Percentiles rank a stretch among this genome's conserved stretches.
These are phyloP conservation scores for Fonsecaea monophora DNA, from an alignment of 2,329 filamentous ascomycete genomes.

Conservation along the genomic window DNA sequence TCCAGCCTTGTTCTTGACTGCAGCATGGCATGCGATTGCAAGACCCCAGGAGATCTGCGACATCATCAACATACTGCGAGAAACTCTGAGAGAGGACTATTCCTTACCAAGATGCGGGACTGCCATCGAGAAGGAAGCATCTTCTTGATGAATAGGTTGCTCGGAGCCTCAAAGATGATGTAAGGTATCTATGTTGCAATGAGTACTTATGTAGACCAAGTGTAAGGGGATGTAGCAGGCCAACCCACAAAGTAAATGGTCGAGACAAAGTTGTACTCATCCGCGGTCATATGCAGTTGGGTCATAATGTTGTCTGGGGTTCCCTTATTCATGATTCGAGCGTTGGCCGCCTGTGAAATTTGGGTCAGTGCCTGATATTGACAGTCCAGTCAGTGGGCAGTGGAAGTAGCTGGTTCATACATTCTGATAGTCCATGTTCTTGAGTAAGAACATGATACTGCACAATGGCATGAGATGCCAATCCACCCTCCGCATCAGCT, in stretches of 20 bases:
- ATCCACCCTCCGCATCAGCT: conserved; percentile 53
- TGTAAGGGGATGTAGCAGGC: background rate
- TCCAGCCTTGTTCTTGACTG: conserved; percentile 62
- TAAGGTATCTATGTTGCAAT: conserved; percentile 66
- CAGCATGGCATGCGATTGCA: conserved; percentile 69
- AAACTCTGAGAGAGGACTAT: conserved; percentile 26
- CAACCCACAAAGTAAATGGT: conserved; percentile 49
- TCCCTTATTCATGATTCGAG: conserved; percentile 47
- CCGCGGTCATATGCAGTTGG: conserved; percentile 49
- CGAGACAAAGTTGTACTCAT: conserved; percentile 52
- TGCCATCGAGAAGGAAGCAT: conserved; percentile 62
- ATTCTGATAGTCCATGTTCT: conserved; percentile 45
- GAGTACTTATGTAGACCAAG: background rate
- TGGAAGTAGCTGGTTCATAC: conserved; percentile 36
- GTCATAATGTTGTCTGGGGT: conserved; percentile 48
- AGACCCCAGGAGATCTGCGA: conserved; percentile 67
- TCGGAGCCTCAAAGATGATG: conserved; percentile 74
- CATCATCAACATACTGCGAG: conserved; percentile 71
- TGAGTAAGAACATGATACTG: conserved; percentile 44
- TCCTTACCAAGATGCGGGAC: conserved; percentile 43
- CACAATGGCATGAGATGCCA: conserved; percentile 53
- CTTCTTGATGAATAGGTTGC: conserved; percentile 72
- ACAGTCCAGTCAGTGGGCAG: background rate
- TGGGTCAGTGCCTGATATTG: background rate
- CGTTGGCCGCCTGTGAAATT: conserved; percentile 43